These are phyloP conservation scores for Colletotrichum sp. DNA, from an alignment of 2,329 filamentous ascomycete genomes.

Conservation along the genomic window DNA sequence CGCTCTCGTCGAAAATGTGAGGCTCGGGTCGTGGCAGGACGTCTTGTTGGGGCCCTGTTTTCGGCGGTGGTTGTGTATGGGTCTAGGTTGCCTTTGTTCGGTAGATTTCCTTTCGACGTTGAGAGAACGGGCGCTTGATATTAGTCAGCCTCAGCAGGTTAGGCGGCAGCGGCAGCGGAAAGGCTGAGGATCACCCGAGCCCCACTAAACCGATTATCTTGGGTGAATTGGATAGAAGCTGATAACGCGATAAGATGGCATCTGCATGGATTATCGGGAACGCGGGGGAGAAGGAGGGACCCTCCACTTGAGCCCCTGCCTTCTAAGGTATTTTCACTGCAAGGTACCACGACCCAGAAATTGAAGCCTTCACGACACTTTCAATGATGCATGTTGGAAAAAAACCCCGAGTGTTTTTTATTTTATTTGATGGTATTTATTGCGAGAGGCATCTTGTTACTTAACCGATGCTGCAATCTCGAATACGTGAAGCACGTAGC, in stretches of 20 bases:
- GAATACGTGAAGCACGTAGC: background rate
- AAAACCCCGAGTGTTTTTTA: background rate
- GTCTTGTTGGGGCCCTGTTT: constrained; percentile 23
- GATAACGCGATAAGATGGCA: background rate
- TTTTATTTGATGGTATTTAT: background rate
- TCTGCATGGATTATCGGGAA: background rate
- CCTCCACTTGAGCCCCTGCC: background rate
- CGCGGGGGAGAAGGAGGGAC: constrained; percentile 2
- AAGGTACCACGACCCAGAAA: background rate
- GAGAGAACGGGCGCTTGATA: constrained; percentile 18
- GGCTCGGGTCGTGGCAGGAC: background rate
- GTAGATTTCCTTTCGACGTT: constrained; percentile 31
- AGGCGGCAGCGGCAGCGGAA: background rate
- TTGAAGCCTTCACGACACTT: background rate
- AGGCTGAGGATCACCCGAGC: constrained; percentile 11
- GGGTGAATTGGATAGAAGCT: background rate
- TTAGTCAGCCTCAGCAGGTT: constrained; percentile 20
- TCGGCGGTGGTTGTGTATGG: constrained; percentile 38
- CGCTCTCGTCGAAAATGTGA: background rate
- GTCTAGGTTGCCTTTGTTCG: constrained; percentile 38
- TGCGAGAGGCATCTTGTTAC: background rate
- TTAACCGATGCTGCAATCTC: background rate
- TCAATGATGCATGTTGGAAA: no score
- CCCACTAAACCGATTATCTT: background rate
- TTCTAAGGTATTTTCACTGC: background rate